Evolutionary conservation across 768 basidiomycete genomes (phyloP), one percentile per base, ranked within the genome.

Genomic region (Kwoniella sp.): DNA sequence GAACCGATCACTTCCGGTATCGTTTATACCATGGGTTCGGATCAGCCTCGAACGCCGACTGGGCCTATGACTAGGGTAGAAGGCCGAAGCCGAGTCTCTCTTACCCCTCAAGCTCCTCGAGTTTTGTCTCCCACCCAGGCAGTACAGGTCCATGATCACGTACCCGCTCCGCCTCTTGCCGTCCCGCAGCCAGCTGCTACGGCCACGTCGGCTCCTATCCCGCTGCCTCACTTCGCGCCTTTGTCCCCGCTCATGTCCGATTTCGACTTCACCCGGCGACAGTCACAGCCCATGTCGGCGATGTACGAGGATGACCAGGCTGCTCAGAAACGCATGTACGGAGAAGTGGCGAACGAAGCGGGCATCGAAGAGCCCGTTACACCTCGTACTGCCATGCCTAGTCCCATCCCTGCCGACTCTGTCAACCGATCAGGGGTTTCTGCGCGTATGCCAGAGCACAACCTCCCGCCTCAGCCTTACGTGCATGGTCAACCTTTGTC

Each of bases 401-500:
- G 22, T 20, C 41, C 53, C 10, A 46, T 40, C 26, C 48, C 39
- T 11, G 44, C 51, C 40, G 32, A 42, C 15, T 59, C 54, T 15
- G 43, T 47, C 20, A 44, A 50, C 28, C 27, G 52, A 1, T 59
- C 59, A 9, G 25, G 42, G n/a, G 53, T 56, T 8, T 46, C 50
- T 22, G 44, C 59, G n/a, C 58, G 55, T 36, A 53, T 64, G 20
- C 65, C 64, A 14, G 43, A 34, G 17, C 28, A 49, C 7, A 50
- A 44, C 5, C 42, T 58, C 15, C 61, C 62, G 9, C 57, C 62
- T 27, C 32, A 50, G 39, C 68, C 68, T n/a, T 70, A 66, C 41
- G 29, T 55, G 17, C 68, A 70, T 45, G 68, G 68, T 39, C 60
- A 53, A 37, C 68, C 68, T 12, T 50, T 70, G 1, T 67, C 65